phyloP scores from a whole-genome alignment of 441 rosid genomes.

The Mallotus japonicus region DNA sequence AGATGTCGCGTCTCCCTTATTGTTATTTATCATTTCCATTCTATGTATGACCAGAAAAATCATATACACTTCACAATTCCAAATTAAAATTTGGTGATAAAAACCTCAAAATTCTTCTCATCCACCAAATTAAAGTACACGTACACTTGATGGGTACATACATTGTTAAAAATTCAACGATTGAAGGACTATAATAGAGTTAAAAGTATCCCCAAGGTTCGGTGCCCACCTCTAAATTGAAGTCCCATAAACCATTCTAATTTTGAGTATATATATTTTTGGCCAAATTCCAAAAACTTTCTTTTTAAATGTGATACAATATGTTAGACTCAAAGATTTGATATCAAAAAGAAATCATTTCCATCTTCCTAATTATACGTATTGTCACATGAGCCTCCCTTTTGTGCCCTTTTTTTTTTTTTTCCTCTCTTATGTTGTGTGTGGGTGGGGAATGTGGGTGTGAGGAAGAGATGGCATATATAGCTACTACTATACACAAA shows the following conservation, averaged over 20 bases:
- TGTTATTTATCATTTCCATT: too few species aligned
- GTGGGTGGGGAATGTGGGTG: conserved; percentile 13
- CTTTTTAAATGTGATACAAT: neutral
- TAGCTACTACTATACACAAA: neutral
- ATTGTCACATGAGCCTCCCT: neutral
- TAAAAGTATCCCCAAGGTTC: neutral
- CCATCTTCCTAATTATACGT: neutral
- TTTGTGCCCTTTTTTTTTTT: neutral
- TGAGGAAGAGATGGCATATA: neutral
- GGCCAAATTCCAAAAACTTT: neutral
- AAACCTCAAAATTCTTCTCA: too few species aligned
- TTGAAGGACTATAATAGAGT: neutral
- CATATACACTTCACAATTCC: too few species aligned
- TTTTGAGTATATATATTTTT: neutral
- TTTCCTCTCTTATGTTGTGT: neutral
- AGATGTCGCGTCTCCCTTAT: too few species aligned
- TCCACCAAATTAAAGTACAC: too few species aligned
- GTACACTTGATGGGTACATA: too few species aligned
- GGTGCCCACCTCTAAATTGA: neutral
- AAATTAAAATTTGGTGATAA: too few species aligned
- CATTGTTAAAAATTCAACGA: neutral
- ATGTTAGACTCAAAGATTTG: neutral
- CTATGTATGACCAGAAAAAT: too few species aligned
- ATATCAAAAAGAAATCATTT: neutral
- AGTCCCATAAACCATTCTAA: neutral